Evolutionary conservation across 441 rosid species (phyloP).

Genomic region (Populus trichocarpa): DNA sequence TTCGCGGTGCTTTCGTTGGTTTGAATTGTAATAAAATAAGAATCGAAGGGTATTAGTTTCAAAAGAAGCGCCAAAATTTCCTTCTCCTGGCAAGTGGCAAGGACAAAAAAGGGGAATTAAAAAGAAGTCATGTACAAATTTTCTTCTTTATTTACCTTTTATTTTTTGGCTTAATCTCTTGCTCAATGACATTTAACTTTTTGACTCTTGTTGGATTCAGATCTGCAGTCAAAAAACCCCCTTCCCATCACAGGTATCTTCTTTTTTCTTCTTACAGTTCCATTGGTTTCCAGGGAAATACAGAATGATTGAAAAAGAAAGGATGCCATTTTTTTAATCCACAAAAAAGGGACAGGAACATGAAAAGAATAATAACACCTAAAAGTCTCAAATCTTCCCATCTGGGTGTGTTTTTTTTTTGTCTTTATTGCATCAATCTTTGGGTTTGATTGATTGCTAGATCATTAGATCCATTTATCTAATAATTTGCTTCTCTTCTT

Average conservation of each 20-base stretch:
- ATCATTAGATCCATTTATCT: neutral
- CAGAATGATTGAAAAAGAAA: neutral
- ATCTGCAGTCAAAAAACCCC: conserved; percentile 11
- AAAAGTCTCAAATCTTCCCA: neutral
- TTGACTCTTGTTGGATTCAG: neutral
- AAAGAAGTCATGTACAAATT: neutral
- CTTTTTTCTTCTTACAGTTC: neutral
- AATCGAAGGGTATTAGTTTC: conserved; percentile 24
- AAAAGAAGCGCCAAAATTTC: conserved; percentile 36
- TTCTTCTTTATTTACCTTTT: neutral
- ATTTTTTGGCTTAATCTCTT: neutral
- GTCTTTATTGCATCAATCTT: neutral
- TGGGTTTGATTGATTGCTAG: neutral
- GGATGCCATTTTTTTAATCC: neutral
- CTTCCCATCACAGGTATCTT: conserved; percentile 23
- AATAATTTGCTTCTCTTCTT: neutral
- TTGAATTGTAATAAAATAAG: conserved; percentile 18
- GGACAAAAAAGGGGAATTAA: conserved; percentile 5
- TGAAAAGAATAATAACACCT: neutral
- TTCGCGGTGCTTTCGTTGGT: conserved; percentile 16
- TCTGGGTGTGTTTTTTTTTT: neutral
- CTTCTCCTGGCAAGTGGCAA: conserved; percentile 8
- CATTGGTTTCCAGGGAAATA: neutral
- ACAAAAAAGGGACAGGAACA: neutral
- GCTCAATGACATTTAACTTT: neutral